These are phyloP conservation scores for Gnomoniopsis sp. DNA, from an alignment of 2,329 filamentous ascomycete genomes.

Conservation along the genomic window DNA sequence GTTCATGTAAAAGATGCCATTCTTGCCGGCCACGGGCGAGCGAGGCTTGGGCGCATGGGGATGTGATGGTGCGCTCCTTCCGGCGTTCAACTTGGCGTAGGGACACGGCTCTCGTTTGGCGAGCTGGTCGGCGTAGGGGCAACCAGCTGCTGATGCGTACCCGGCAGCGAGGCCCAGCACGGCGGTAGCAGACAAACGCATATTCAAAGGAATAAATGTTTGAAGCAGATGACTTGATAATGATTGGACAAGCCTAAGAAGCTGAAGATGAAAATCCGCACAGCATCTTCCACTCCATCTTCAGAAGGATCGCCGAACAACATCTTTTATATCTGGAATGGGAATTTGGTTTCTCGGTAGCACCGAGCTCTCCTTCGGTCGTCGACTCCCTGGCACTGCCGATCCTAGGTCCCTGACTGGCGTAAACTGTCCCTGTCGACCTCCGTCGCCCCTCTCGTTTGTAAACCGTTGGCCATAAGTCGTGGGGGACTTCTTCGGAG, in stretches of 20 bases:
- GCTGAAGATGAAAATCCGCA: background rate
- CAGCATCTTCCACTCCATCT: background rate
- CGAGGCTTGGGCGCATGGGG: background rate
- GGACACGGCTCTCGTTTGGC: constrained; percentile 12
- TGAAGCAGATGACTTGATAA: no score
- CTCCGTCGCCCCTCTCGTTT: no score
- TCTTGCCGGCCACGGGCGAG: constrained; percentile 6
- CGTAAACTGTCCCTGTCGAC: no score
- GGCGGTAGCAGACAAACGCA: background rate
- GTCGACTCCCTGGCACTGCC: background rate
- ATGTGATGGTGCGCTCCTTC: background rate
- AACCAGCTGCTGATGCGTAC: constrained; percentile 1
- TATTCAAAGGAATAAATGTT: no score
- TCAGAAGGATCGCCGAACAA: no score
- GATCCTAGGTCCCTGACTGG: no score
- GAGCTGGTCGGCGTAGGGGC: constrained; percentile 10
- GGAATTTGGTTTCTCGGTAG: background rate
- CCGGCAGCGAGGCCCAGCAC: constrained; percentile 2
- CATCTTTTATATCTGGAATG: background rate
- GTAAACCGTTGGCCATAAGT: no score
- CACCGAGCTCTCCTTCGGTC: background rate
- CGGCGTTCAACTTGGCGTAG: constrained; percentile 3
- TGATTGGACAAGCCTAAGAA: no score
- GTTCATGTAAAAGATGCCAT: constrained; percentile 18
- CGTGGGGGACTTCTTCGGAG: no score